Conservation (phyloP, 495 filamentous ascomycete genomes). For the Penicillium alfredii region DNA sequence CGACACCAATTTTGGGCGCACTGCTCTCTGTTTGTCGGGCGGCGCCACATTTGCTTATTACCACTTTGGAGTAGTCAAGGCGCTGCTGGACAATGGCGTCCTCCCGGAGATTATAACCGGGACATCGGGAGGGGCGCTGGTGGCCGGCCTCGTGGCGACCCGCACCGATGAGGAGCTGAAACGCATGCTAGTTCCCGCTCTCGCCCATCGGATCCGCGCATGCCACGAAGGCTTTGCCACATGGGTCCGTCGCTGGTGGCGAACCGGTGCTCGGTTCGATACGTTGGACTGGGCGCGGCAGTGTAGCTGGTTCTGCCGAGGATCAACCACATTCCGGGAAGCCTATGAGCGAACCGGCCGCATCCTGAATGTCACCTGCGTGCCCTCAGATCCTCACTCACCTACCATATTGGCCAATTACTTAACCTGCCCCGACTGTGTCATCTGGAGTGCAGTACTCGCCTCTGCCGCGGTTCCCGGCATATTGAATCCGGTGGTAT, state of each 20-base stretch:
- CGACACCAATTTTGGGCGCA: constrained; percentile 84
- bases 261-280: constrained; percentile 90
- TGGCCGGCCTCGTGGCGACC: constrained; percentile 82
- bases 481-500: constrained; percentile 89
- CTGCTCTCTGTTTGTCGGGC: constrained; percentile 85
- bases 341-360: constrained; percentile 91
- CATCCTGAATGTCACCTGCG: constrained; percentile 91
- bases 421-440: constrained; percentile 88
- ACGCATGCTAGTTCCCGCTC: constrained; percentile 73
- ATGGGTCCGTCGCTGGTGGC: constrained; percentile 83
- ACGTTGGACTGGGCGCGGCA: constrained; percentile 83
- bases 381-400: constrained; percentile 93
- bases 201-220: constrained; percentile 77
- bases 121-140: constrained; percentile 87
- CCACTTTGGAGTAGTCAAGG: constrained; percentile 90
- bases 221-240: constrained; percentile 71
- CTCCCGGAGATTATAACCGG: constrained; percentile 93
- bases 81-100: constrained; percentile 78
- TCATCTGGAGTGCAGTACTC: constrained; percentile 95
- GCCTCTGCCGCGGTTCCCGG: constrained; percentile 95
- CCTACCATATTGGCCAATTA: constrained; percentile 91
- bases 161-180: constrained; percentile 88
- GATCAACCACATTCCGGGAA: constrained; percentile 88
- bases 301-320: constrained; percentile 81
- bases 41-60: constrained; percentile 97